Evolutionary conservation across 352 stramenopile genomes (phyloP), one percentile per base, ranked within the genome.

Genomic region (Phytophthora tubulina): DNA sequence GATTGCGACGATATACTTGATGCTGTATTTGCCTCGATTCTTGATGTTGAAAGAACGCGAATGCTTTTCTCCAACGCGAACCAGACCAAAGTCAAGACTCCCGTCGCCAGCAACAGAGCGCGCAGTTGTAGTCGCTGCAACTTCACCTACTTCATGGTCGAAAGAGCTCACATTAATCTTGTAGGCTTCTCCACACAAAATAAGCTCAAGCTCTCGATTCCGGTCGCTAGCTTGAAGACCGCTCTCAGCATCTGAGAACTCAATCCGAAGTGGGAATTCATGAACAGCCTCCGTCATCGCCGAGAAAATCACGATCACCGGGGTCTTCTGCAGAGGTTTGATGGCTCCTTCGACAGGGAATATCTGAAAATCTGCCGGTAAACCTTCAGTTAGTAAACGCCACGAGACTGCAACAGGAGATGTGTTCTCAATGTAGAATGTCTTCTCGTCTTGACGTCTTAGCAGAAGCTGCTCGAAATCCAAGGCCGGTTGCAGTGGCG

Each of bases 381-480:
- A 51, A 13, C 70, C 55, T 9, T 70, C 67, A 0, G 44, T 46
- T 0, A 70, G 48, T 10, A 96, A 49, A 27, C 78, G 68, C 93
- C 94, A 98, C 0, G 58, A 55, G 17, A 98, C 81, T 4, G 84
- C 72, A 31, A 98, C 78, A 9, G 85, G 72, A 6, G 80, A 93
- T 0, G 82, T 68, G 55, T 99, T 99, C 48, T 88, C 85, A 1
- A 99, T 62, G 32, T 83, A 86, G 63, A 99, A 97, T 3, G 77
- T 88, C 39, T 93, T 94, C 48, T 95, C 91, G 38, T 98, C 92
- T 45, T 89, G 77, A 0, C 89, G 86, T 49, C 91, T 89, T 27
- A 98, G 72, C n/a, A 99, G 71, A 38, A 98, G 63, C 32, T 97
- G 82, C 54, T 97, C 94, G 45, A 99, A 99, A 64, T 98, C 90